These are phyloP conservation scores for Monosporozyma servazzii DNA, from an alignment of 805 yeast species.

Conservation along the genomic window DNA sequence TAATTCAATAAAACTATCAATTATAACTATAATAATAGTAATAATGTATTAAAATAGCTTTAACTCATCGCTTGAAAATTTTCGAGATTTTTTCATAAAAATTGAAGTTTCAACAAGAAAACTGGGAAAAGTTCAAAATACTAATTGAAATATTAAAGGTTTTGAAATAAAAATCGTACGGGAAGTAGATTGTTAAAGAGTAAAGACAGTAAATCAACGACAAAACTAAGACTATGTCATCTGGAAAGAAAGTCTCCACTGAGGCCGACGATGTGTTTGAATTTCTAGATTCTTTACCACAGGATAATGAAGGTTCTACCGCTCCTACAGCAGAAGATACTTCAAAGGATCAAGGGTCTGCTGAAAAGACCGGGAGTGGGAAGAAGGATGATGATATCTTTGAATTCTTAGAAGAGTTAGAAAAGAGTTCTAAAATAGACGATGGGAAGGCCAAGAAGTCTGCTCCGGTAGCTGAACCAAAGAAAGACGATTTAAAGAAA, in stretches of 20 bases:
- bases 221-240: too few relatives aligned
- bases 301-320: slow-evolving; percentile 31
- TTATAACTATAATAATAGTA: too few relatives aligned
- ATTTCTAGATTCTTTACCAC: slow-evolving; percentile 73
- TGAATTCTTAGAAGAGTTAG: slow-evolving; percentile 54
- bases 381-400: slow-evolving; percentile 31
- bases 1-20: background rate
- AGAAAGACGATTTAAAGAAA: slow-evolving; percentile 6
- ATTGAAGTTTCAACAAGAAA: background rate
- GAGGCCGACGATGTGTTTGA: slow-evolving; percentile 72
- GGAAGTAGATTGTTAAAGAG: background rate
- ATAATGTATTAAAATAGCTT: background rate
- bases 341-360: slow-evolving; percentile 3
- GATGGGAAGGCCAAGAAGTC: slow-evolving; percentile 10
- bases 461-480: slow-evolving; percentile 14
- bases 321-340: slow-evolving; percentile 2
- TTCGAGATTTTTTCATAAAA: background rate
- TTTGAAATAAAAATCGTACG: background rate
- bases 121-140: too few relatives aligned
- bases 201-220: background rate
- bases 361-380: slow-evolving; percentile 11
- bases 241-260: slow-evolving; percentile 13
- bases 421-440: slow-evolving; percentile 33
- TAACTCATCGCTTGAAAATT: background rate
- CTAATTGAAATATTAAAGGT: background rate